These are phyloP conservation scores for Aureobasidium sp. DNA, from an alignment of 2,329 filamentous ascomycete species.

Conservation along the genomic window DNA sequence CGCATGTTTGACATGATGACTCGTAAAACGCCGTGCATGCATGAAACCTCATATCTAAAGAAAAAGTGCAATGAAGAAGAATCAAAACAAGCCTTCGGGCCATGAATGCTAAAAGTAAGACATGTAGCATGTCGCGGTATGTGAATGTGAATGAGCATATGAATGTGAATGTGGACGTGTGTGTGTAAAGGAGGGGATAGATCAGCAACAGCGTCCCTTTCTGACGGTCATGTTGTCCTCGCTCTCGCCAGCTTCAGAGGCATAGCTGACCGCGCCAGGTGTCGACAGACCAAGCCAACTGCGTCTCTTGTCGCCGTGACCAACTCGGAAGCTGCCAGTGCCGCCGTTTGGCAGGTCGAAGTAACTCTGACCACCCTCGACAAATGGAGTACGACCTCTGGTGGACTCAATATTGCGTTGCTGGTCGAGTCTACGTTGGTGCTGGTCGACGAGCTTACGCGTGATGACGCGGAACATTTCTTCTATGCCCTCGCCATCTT, in stretches of 20 bases:
- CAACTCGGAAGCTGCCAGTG: conserved; percentile 54
- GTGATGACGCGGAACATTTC: conserved; percentile 92
- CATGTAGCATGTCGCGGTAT: background rate
- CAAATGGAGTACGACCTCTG: conserved; percentile 40
- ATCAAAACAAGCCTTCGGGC: background rate
- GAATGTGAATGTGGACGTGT: background rate
- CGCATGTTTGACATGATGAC: background rate
- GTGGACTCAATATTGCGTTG: conserved; percentile 40
- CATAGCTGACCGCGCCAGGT: conserved; percentile 12
- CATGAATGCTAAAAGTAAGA: no score
- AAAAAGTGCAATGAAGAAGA: background rate
- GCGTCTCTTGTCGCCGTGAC: conserved; percentile 54
- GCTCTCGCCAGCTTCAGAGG: conserved; percentile 4
- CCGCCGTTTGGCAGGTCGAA: conserved; percentile 43
- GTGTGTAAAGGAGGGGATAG: background rate
- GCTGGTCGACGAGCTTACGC: conserved; percentile 72
- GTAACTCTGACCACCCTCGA: conserved; percentile 29
- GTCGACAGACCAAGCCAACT: conserved; percentile 52
- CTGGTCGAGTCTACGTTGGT: conserved; percentile 48
- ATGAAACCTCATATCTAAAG: background rate
- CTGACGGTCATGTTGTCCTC: background rate
- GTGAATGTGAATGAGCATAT: background rate
- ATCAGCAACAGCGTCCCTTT: conserved; percentile 12
- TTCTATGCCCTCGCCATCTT: conserved; percentile 90
- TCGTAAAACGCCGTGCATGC: conserved; percentile 5